These are phyloP conservation scores for Cornus florida DNA, from an alignment of 148 eudicot genomes.

Conservation along the genomic window DNA sequence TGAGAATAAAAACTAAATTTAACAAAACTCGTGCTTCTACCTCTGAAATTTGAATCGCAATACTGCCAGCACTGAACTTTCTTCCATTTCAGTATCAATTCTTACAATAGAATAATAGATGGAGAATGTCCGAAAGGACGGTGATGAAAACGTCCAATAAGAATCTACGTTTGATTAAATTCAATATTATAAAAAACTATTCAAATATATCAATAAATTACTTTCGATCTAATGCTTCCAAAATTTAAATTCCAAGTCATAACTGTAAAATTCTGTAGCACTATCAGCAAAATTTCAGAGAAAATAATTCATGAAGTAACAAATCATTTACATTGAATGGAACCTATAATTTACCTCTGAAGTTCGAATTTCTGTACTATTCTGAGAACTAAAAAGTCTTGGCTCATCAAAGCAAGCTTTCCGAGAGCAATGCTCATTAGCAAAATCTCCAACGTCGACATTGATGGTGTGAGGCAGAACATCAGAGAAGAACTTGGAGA, in stretches of 20 bases:
- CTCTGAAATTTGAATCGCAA: not conserved
- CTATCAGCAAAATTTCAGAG: not conserved
- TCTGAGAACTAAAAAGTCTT: not conserved
- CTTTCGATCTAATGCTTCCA: not conserved
- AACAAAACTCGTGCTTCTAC: not conserved
- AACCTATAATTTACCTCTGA: conserved; percentile 14
- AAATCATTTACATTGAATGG: not conserved
- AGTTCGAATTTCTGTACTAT: not conserved
- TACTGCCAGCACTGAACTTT: not conserved
- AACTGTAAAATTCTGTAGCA: no score
- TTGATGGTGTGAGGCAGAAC: conserved; percentile 55
- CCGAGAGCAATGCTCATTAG: not conserved
- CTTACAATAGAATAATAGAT: no score
- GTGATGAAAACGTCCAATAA: no score
- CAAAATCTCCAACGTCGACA: conserved; percentile 12
- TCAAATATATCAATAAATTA: not conserved
- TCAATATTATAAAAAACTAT: no score
- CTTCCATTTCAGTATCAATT: not conserved
- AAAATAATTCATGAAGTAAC: not conserved
- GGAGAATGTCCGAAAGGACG: no score
- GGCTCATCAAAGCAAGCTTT: not conserved
- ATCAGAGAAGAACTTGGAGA: conserved; percentile 59
- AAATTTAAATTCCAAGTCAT: not conserved
- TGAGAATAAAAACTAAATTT: no score
- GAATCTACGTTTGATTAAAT: not conserved